Evolutionary conservation across 352 stramenopile species (phyloP).

Genomic region (Thalassiosira exigua): DNA sequence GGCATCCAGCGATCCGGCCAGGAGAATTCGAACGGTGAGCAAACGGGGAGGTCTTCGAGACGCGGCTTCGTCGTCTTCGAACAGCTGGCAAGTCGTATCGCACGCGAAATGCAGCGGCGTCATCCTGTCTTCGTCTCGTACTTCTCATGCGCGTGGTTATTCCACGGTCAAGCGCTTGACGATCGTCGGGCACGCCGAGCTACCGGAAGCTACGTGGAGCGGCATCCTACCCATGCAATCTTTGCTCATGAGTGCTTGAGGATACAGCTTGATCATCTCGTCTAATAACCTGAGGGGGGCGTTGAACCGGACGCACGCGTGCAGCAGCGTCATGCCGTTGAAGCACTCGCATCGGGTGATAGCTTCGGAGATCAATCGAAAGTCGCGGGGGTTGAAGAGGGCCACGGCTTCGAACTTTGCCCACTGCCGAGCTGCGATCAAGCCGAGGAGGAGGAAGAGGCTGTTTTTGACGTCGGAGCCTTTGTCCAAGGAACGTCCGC

Average conservation of each 20-base stretch:
- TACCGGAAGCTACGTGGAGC: slow-evolving; percentile 43
- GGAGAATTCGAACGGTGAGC: slow-evolving; percentile 2
- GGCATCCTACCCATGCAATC: slow-evolving; percentile 33
- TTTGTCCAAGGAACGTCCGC: too few species aligned
- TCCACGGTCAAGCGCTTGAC: slow-evolving; percentile 24
- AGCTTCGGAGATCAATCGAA: slow-evolving; percentile 4
- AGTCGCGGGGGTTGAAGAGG: background rate
- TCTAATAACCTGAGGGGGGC: background rate
- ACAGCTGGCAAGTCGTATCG: slow-evolving; percentile 15
- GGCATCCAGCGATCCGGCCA: slow-evolving; percentile 4
- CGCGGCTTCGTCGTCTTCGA: background rate
- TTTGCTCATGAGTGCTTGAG: slow-evolving; percentile 9
- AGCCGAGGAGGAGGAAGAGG: slow-evolving; percentile 1
- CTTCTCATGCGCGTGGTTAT: slow-evolving; percentile 18
- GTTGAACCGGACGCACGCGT: background rate
- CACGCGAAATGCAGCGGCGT: slow-evolving; percentile 49
- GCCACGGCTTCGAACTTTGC: slow-evolving; percentile 6
- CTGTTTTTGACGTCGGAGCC: background rate
- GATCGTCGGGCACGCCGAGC: slow-evolving; percentile 10
- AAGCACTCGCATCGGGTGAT: background rate
- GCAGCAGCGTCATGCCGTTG: slow-evolving; percentile 20
- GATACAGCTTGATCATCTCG: slow-evolving; percentile 33
- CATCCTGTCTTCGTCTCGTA: slow-evolving; percentile 38
- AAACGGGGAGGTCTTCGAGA: background rate
- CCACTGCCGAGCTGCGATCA: slow-evolving; percentile 1